Evolutionary conservation across 495 filamentous ascomycete genomes (phyloP).

Genomic region (Aspergillus affinis): DNA sequence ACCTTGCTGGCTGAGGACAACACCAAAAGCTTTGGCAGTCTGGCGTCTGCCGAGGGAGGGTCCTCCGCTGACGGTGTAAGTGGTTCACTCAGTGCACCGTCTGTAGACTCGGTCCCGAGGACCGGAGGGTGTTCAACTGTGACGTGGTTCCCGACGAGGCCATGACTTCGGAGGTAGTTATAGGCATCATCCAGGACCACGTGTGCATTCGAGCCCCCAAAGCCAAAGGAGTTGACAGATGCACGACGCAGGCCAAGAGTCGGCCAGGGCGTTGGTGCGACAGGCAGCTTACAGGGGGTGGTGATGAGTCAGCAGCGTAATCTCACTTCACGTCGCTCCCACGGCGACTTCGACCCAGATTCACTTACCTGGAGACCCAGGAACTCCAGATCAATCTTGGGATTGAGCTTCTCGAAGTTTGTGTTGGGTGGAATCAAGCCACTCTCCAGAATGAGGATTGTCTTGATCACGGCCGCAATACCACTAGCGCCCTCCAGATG

Average conservation of each 20-base stretch:
- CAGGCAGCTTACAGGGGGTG: not conserved
- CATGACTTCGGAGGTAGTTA: not conserved
- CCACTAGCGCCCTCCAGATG: slow-evolving; percentile 61
- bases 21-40: slow-evolving; percentile 11
- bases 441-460: slow-evolving; percentile 57
- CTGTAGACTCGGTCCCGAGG: not conserved
- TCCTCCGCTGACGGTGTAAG: too few species aligned
- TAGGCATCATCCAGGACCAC: slow-evolving; percentile 44
- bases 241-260: slow-evolving; percentile 33
- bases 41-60: too few species aligned
- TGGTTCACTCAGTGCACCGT: not conserved
- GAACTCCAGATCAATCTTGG: slow-evolving; percentile 26
- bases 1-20: slow-evolving; percentile 11
- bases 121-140: slow-evolving; percentile 9
- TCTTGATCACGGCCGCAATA: slow-evolving; percentile 60
- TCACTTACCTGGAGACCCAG: slow-evolving; percentile 23
- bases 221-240: slow-evolving; percentile 62
- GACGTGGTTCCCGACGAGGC: not conserved
- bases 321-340: slow-evolving; percentile 17
- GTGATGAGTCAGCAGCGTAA: slow-evolving; percentile 1
- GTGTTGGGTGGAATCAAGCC: slow-evolving; percentile 37
- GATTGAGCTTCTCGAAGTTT: slow-evolving; percentile 37
- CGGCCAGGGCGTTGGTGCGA: slow-evolving; percentile 23
- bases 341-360: slow-evolving; percentile 39
- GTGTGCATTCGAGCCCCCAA: slow-evolving; percentile 64